Percentiles rank a stretch among this genome's conserved stretches.
Evolutionary conservation across 345 rosid genomes (phyloP).

Genomic region (Ailanthus altissimus): DNA sequence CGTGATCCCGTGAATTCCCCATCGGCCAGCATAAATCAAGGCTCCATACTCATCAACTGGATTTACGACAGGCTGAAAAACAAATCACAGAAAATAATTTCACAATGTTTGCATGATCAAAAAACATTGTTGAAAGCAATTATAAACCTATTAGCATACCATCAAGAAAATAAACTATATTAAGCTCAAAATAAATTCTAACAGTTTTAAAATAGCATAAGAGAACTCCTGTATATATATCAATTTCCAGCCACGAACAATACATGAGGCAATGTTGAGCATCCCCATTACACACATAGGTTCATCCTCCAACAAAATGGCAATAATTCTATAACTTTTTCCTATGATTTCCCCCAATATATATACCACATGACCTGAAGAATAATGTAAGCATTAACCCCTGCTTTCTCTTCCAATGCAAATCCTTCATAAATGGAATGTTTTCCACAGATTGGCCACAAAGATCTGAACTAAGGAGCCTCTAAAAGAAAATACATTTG

Average conservation of each 20-base stretch:
- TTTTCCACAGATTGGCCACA: neutral
- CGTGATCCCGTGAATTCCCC: conserved; percentile 85
- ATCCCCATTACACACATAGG: no score
- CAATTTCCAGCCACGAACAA: neutral
- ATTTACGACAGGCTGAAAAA: conserved; percentile 58
- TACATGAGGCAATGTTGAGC: no score
- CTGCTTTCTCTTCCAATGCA: neutral
- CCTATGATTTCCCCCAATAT: neutral
- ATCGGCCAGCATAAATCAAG: conserved; percentile 85
- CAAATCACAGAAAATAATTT: conserved; percentile 17
- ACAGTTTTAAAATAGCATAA: neutral
- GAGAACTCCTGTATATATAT: neutral
- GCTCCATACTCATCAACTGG: conserved; percentile 87
- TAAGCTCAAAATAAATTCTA: neutral
- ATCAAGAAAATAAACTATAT: neutral
- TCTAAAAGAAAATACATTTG: neutral
- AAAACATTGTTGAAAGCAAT: neutral
- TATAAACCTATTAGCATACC: neutral
- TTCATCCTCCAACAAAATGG: no score
- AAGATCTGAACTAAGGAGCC: neutral
- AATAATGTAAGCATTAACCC: neutral
- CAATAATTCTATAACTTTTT: neutral
- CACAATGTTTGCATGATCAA: neutral
- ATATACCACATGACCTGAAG: neutral
- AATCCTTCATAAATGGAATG: neutral